phyloP scores from a whole-genome alignment of 1,284 basidiomycete species.

The Malassezia yamatoensis region DNA sequence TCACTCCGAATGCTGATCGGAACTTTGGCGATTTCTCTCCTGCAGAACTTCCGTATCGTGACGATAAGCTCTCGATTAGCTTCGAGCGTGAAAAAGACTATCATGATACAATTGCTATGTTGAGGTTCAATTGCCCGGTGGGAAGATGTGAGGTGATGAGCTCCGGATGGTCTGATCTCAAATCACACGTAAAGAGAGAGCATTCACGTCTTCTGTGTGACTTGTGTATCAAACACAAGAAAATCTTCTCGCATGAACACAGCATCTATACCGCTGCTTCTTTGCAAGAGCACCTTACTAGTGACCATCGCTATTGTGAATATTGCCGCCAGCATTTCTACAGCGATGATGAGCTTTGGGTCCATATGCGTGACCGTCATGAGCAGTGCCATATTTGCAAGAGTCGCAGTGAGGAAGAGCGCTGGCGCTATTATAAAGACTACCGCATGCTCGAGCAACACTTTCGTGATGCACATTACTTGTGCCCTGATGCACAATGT shows the following conservation, averaged over 20 bases:
- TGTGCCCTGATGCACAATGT: constrained; percentile 67
- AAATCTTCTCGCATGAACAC: constrained; percentile 93
- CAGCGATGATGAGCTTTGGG: constrained; percentile 78
- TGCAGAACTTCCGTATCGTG: constrained; percentile 30
- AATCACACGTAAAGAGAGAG: constrained; percentile 62
- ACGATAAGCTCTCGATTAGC: constrained; percentile 57
- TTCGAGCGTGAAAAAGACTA: constrained; percentile 91
- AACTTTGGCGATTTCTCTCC: constrained; percentile 29
- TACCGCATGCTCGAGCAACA: constrained; percentile 46
- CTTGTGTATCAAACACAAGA: constrained; percentile 78
- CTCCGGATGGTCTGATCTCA: constrained; percentile 78
- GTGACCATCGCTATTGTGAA: constrained; percentile 70
- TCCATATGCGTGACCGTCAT: constrained; percentile 84
- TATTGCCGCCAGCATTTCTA: constrained; percentile 88
- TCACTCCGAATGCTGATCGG: constrained; percentile 58
- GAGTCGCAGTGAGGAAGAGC: constrained; percentile 30
- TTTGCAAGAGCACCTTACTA: constrained; percentile 64
- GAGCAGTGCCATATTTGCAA: constrained; percentile 91
- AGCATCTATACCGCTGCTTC: constrained; percentile 64
- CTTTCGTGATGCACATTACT: constrained; percentile 57
- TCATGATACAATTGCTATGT: constrained; percentile 81
- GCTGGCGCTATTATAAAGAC: constrained; percentile 38
- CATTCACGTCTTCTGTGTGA: constrained; percentile 69
- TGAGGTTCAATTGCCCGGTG: constrained; percentile 56
- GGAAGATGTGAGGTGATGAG: constrained; percentile 65